Evolutionary conservation across 2,329 filamentous ascomycete genomes (phyloP), one percentile per base, ranked within the genome.

Genomic region (Juglanconis sp.): DNA sequence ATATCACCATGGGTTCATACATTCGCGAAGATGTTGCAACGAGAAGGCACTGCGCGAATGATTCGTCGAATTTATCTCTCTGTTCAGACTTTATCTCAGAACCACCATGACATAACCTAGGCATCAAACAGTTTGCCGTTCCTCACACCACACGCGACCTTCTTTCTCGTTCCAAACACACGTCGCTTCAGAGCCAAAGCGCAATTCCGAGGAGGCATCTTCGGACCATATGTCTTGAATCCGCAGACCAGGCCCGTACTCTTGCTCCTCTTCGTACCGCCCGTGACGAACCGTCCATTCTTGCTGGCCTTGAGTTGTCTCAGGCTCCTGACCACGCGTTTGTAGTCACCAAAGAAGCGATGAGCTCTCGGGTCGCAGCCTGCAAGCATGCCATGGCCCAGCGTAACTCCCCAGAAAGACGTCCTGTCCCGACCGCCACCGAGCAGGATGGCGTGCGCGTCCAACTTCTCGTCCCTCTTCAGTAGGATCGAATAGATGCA

Each of bases 401-500:
- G 72, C 0, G 84, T 83, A 1, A 85, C 83, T 13, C 79, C 84
- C 78, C 81, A 83, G 48, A 67, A n/a, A 1, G 50, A 46, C 17
- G 38, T 6, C 3, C 1, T 17, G 1, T 36, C 24, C 5, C 13
- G 35, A 15, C 38, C 54, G 4, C 72, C 72, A n/a, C 70, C 77
- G 13, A 84, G 73, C 1, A 69, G 67, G 35, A 87, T 71, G 0
- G 82, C 80, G 65, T 87, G 84, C 0, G 80, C 78, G 7, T 76
- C 74, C 0, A 70, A 49, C 56, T 77, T 70, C 1, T 51, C 52
- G 62, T 81, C 77, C 2, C 72, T 73, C 69, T 84, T 75, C 17
- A 88, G 71, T 17, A 87, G 68, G 1, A 87, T 71, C 0, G 84
- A 87, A 71, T 85, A 87, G 5, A 87, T 74, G 2, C 69, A 68